Base-by-base conservation (phyloP, 73 alveolate species). In the Paramecium pentaurelia region DNA sequence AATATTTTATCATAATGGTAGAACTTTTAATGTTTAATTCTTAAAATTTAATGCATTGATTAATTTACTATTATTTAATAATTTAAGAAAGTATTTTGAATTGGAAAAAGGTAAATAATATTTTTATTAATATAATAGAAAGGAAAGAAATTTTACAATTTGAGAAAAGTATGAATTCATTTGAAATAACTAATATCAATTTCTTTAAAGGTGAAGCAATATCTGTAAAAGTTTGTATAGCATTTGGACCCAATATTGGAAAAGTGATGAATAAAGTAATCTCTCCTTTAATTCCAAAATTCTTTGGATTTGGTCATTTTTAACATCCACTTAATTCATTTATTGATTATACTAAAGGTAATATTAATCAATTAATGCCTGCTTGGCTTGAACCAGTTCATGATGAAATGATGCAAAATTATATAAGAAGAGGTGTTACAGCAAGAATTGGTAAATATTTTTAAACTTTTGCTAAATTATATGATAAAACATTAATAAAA, bases 321-420 rank as follows among this genome's bases (percentile, higher is more conserved):
- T 7, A 36, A 34, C 40, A 73, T 73, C 60, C 58, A 12, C 34
- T 73, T 2, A 44, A 73, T 30, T 36, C 60, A 12, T 73, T 73
- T 38, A 16, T 73, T n/a, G 87, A 73, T 73, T 73, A 30, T 73
- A 73, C 87, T 36, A 73, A 73, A 38, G 87, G 87, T 4, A 73
- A 73, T 20, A 73, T 73, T 9, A 73, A 73, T 73, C 16, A 36
- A n/a, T 38, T 73, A 36, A 73, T 73, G 87, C 87, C 87, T 12
- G 87, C 37, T 36, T 73, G 87, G 87, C 18, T 73, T 5, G 58
- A 73, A 28, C 87, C 87, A 36, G 47, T 73, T n/a, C 87, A 73
- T 36, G 87, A 73, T 73, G 87, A 73, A 73, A 73, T 73, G 60
- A 73, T 73, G 87, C 18, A 73, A 73, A 73, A 73, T 73, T 73